Conservation (phyloP, 805 yeast genomes). For the Teunomyces funiuensis region DNA sequence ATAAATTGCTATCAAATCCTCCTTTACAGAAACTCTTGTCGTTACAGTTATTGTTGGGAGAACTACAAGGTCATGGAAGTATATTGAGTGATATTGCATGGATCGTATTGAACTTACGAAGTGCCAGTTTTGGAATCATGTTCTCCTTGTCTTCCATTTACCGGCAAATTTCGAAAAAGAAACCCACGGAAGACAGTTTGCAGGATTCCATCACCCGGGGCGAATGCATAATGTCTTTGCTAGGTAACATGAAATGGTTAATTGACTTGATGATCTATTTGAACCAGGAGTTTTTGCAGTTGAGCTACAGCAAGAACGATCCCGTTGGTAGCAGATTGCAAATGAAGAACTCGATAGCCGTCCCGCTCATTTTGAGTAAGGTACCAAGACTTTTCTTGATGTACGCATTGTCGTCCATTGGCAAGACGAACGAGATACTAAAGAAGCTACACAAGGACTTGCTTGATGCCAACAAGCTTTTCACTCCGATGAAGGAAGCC, state of each 20-base stretch:
- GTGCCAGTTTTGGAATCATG: constrained; percentile 70
- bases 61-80: constrained; percentile 27
- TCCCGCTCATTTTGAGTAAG: constrained; percentile 63
- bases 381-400: constrained; percentile 67
- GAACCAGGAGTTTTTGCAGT: constrained; percentile 67
- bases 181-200: constrained; percentile 49
- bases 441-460: constrained; percentile 57
- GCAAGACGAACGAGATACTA: constrained; percentile 56
- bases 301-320: constrained; percentile 28
- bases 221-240: constrained; percentile 56
- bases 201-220: constrained; percentile 58
- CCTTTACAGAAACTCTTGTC: constrained; percentile 73
- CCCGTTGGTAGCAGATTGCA: constrained; percentile 20
- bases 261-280: constrained; percentile 72
- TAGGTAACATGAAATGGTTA: constrained; percentile 88
- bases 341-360: constrained; percentile 42
- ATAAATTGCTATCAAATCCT: constrained; percentile 70
- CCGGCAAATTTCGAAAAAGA: constrained; percentile 65
- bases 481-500: constrained; percentile 53
- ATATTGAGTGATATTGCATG: constrained; percentile 53
- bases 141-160: constrained; percentile 58
- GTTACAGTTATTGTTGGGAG: constrained; percentile 67
- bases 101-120: constrained; percentile 64
- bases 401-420: constrained; percentile 66
- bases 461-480: constrained; percentile 38